Conservation (phyloP, 805 yeast genomes). For the Saitoella complicata region DNA sequence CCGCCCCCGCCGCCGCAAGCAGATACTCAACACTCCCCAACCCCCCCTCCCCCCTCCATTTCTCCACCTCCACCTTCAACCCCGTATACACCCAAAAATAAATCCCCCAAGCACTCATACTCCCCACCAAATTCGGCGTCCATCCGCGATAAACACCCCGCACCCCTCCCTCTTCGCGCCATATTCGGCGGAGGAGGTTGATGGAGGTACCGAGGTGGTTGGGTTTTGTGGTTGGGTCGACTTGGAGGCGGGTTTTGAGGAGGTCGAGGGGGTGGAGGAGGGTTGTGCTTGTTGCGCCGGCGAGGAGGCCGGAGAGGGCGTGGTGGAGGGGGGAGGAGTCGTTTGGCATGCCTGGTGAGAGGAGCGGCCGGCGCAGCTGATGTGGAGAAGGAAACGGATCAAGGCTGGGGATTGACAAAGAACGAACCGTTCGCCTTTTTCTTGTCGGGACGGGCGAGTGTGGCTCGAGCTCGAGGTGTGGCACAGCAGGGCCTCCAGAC, state of each 20-base stretch:
- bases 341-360: too few relatives aligned
- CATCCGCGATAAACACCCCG: constrained; percentile 53
- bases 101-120: constrained; percentile 74
- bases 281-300: too few relatives aligned
- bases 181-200: neutral
- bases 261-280: constrained; percentile 81
- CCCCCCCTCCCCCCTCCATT: constrained; percentile 3
- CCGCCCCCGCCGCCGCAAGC: constrained; percentile 49
- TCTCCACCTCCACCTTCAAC: constrained; percentile 2
- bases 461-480: too few relatives aligned
- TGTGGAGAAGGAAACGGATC: too few relatives aligned
- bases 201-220: neutral
- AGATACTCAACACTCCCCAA: constrained; percentile 33
- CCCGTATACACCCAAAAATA: constrained; percentile 45
- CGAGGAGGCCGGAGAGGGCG: too few relatives aligned
- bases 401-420: too few relatives aligned
- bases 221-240: constrained; percentile 7
- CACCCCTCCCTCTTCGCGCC: constrained; percentile 6
- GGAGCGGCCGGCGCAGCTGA: too few relatives aligned
- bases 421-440: too few relatives aligned
- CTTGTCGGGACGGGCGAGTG: too few relatives aligned
- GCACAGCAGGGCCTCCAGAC: too few relatives aligned
- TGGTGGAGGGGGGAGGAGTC: too few relatives aligned
- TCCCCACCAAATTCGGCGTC: constrained; percentile 66
- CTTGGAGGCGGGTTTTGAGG: constrained; percentile 66